Evolutionary conservation across 306 rosid species (phyloP).

Genomic region (Cicer cuneatum): DNA sequence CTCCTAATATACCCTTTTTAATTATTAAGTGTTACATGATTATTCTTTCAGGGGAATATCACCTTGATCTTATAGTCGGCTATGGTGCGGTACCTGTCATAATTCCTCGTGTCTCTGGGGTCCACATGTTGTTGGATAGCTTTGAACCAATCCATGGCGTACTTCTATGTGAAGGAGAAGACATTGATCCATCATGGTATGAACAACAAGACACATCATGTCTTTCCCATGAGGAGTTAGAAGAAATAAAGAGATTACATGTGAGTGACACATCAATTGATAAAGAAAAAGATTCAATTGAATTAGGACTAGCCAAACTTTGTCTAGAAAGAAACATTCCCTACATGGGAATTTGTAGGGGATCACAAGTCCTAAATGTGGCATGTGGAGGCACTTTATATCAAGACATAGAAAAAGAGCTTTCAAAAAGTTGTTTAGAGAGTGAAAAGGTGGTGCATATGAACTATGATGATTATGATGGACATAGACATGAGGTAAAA

Average conservation of each 20-base stretch:
- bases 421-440: conserved; percentile 50
- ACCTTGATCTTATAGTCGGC: conserved; percentile 85
- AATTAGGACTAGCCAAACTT: conserved; percentile 77
- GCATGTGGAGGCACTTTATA: conserved; percentile 92
- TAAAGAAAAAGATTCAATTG: conserved; percentile 85
- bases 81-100: conserved; percentile 91
- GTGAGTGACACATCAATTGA: conserved; percentile 86
- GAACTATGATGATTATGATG: conserved; percentile 84
- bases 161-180: conserved; percentile 94
- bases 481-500: conserved; percentile 77
- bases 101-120: conserved; percentile 86
- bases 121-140: conserved; percentile 76
- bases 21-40: not conserved
- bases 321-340: conserved; percentile 94
- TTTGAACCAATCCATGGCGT: conserved; percentile 98
- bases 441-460: conserved; percentile 64
- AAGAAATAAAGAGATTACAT: conserved; percentile 74
- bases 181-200: conserved; percentile 87
- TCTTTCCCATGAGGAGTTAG: conserved; percentile 69
- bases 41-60: conserved; percentile 72
- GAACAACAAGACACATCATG: conserved; percentile 56
- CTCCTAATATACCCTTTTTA: too few species aligned
- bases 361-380: conserved; percentile 84
- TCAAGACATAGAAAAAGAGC: conserved; percentile 75
- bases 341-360: conserved; percentile 89